Evolutionary conservation across 2,329 filamentous ascomycete species (phyloP), one percentile per base, ranked within the genome.

Genomic region (Diplocarpon rosae): DNA sequence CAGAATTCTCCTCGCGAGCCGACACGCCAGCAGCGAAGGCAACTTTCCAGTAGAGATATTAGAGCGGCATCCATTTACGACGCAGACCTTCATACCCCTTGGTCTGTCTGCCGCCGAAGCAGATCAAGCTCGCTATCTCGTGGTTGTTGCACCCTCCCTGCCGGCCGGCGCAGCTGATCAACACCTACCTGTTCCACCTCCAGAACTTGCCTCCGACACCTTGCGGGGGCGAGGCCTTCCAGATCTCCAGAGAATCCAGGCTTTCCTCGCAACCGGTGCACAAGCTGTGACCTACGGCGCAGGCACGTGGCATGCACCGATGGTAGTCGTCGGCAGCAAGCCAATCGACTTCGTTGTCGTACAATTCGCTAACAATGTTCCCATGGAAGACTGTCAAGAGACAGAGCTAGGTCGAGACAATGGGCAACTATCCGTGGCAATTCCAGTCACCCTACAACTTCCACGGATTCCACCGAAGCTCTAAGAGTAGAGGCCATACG

Each of bases 261-360:
- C 88, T 0, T 98, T 95, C 61, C 66, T 93, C 43, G 89, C 85
- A 1, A 76, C 72, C 39, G 80, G 78, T 2, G 72, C 74, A 17
- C 87, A 95, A 67, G 89, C 87, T 10, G 86, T 98, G 12, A 95
- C 88, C 2, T 98, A 96, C 63, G 87, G 76, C 1, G 80, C 85
- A 1, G 92, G 87, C 5, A 95, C 88, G 43, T 98, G 82, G 77
- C 92, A 98, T 69, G 88, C 90, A 49, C 92, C 92, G 0, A 96
- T 98, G 90, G 84, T 88, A 12, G 88, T 86, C 13, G 65, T 96
- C 39, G 89, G 89, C 1, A 63, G 66, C 36, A 66, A 69, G 43
- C 71, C 79, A 15, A 69, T 95, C 38, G 86, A 92, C 60, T 96
- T 95, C 63, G 76, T 94, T 5, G 90, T 96, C 1, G 76, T 85